Conservation (phyloP, 2,329 filamentous ascomycete genomes). For the Colletotrichum higginsianum region DNA sequence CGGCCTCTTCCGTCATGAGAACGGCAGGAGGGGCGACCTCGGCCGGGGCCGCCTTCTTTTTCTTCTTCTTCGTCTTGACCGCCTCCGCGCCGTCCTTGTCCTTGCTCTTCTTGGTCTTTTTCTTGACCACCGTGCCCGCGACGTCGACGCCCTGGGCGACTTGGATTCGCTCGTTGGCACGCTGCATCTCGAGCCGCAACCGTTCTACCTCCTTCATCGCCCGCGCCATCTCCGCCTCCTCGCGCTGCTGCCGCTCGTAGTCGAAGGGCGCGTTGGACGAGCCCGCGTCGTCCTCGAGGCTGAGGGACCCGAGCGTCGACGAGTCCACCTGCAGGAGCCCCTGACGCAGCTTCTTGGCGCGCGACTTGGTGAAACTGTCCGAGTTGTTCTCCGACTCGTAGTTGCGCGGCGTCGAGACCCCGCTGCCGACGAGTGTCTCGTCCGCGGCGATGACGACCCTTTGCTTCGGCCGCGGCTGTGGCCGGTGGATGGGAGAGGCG, state of each 20-base stretch:
- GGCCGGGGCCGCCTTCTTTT: slow-evolving; percentile 56
- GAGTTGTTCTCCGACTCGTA: slow-evolving; percentile 70
- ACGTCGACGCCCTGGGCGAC: slow-evolving; percentile 77
- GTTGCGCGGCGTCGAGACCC: slow-evolving; percentile 63
- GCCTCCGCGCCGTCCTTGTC: slow-evolving; percentile 48
- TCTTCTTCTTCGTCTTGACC: slow-evolving; percentile 65
- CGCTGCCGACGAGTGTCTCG: slow-evolving; percentile 76
- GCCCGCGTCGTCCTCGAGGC: slow-evolving; percentile 70
- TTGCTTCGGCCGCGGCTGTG: slow-evolving; percentile 63
- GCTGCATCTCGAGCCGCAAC: slow-evolving; percentile 89
- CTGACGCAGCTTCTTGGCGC: slow-evolving; percentile 68
- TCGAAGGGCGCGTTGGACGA: slow-evolving; percentile 62
- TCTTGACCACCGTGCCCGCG: slow-evolving; percentile 77
- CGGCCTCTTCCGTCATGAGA: slow-evolving; percentile 44
- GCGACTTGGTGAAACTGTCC: slow-evolving; percentile 64
- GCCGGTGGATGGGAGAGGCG: slow-evolving; percentile 50
- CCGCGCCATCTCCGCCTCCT: slow-evolving; percentile 90
- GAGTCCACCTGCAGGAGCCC: slow-evolving; percentile 88
- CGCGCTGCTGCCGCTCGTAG: slow-evolving; percentile 77
- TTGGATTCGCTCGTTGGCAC: slow-evolving; percentile 82
- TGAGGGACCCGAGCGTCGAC: slow-evolving; percentile 81
- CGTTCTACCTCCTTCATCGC: slow-evolving; percentile 92
- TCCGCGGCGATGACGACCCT: slow-evolving; percentile 80
- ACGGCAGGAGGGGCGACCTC: slow-evolving; percentile 46
- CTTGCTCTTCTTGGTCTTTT: slow-evolving; percentile 77